Conservation (phyloP, 176 grass and related monocot genomes). For the Phoenix dactylifera region DNA sequence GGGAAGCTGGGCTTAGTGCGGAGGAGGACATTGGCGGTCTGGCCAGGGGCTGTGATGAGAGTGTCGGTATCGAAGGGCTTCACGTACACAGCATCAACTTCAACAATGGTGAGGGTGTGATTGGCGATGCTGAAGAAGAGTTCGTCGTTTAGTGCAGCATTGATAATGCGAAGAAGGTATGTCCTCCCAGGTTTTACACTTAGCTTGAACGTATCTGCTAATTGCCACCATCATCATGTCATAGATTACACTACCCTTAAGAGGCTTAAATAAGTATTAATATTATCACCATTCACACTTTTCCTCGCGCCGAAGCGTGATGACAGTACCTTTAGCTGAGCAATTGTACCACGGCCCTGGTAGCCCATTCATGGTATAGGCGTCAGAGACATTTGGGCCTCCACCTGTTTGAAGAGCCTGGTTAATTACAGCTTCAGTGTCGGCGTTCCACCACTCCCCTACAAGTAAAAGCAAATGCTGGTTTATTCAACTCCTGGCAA, state of each 20-base stretch:
- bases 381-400: constrained; percentile 14
- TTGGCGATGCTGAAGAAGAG: constrained; percentile 53
- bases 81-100: constrained; percentile 44
- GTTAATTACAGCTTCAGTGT: neutral
- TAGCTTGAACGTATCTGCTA: constrained; percentile 48
- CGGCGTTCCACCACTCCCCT: constrained; percentile 17
- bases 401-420: constrained; percentile 5
- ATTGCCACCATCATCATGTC: too few relatives aligned
- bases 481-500: neutral
- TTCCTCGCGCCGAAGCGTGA: too few relatives aligned
- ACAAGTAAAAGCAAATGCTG: too few relatives aligned
- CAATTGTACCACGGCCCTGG: constrained; percentile 7
- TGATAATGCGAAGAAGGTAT: constrained; percentile 56
- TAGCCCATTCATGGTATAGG: constrained; percentile 12
- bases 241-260: too few relatives aligned
- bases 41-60: constrained; percentile 54
- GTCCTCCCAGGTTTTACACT: constrained; percentile 38
- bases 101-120: constrained; percentile 58
- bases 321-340: neutral
- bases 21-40: constrained; percentile 73
- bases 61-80: constrained; percentile 54
- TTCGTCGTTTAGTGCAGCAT: constrained; percentile 64
- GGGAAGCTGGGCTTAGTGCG: neutral
- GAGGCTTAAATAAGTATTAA: too few relatives aligned
- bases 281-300: too few relatives aligned